phyloP scores from a whole-genome alignment of 163 green algal species.

The Botryococcus braunii region DNA sequence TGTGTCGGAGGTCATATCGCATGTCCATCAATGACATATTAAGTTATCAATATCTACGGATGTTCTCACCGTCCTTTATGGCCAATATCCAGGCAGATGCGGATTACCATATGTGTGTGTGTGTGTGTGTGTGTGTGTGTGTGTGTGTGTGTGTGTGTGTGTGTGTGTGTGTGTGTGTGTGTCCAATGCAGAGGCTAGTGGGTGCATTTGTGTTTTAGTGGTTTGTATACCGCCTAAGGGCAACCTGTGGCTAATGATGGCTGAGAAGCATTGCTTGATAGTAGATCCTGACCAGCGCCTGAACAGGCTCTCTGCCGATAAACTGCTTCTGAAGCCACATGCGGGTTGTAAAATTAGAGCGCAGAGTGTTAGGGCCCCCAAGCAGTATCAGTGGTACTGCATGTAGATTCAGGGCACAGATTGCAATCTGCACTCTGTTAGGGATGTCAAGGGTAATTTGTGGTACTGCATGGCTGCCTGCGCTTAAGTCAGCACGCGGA shows the following conservation, averaged over 20 bases:
- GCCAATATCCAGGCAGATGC: neutral
- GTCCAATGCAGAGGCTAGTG: neutral
- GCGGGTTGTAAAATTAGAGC: neutral
- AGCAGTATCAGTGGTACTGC: neutral
- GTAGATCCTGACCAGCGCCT: slow-evolving; percentile 18
- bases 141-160: neutral
- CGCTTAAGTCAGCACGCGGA: no score
- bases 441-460: no score
- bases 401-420: neutral
- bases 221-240: neutral
- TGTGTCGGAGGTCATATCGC: no score
- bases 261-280: slow-evolving; percentile 11
- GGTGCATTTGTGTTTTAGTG: neutral
- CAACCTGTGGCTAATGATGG: neutral
- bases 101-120: no score
- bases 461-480: no score
- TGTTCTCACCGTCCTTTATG: no score
- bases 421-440: neutral
- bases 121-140: neutral
- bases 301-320: neutral
- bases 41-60: no score
- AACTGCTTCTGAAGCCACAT: neutral
- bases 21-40: no score
- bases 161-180: neutral
- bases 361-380: neutral